A percentile compares a stretch with the other conserved stretches of the same genome.
phyloP scores from a whole-genome alignment of 352 stramenopile genomes.

The Phytophthora pluvialis region DNA sequence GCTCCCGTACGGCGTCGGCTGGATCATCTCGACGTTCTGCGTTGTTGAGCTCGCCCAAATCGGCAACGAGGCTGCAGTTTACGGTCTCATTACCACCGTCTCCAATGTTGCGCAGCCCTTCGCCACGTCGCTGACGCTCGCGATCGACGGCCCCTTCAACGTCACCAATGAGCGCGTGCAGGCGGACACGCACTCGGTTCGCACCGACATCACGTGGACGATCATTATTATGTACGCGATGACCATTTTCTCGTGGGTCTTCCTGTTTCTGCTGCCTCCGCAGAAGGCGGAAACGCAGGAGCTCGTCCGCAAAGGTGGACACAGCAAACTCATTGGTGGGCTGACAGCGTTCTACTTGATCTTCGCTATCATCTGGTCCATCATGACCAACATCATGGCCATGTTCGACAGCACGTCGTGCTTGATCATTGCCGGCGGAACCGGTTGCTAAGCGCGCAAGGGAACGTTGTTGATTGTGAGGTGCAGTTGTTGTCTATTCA shows the following conservation, averaged over 20 bases:
- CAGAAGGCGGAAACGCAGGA: slow-evolving; percentile 48
- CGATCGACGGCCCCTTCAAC: slow-evolving; percentile 31
- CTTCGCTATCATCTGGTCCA: slow-evolving; percentile 41
- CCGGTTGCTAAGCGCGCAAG: slow-evolving; percentile 24
- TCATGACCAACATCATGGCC: slow-evolving; percentile 52
- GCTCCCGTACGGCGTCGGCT: slow-evolving; percentile 45
- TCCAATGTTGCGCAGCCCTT: slow-evolving; percentile 30
- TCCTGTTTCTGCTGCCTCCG: slow-evolving; percentile 34
- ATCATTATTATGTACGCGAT: slow-evolving; percentile 39
- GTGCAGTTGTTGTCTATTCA: neutral
- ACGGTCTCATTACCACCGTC: slow-evolving; percentile 32
- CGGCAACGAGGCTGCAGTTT: slow-evolving; percentile 34
- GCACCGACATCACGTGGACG: slow-evolving; percentile 32
- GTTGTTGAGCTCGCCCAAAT: slow-evolving; percentile 26
- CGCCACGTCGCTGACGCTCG: slow-evolving; percentile 29
- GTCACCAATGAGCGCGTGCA: slow-evolving; percentile 35
- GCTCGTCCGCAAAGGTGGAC: slow-evolving; percentile 39
- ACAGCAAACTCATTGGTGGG: slow-evolving; percentile 37
- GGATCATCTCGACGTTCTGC: slow-evolving; percentile 44
- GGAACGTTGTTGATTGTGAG: too few relatives aligned
- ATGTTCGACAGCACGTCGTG: slow-evolving; percentile 51
- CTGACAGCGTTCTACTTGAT: slow-evolving; percentile 45
- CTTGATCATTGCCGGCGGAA: slow-evolving; percentile 28
- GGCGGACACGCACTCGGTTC: slow-evolving; percentile 18
- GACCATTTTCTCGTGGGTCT: slow-evolving; percentile 46